Base-by-base conservation (phyloP, 176 grass and related monocot species). In the Elaeis guineensis region DNA sequence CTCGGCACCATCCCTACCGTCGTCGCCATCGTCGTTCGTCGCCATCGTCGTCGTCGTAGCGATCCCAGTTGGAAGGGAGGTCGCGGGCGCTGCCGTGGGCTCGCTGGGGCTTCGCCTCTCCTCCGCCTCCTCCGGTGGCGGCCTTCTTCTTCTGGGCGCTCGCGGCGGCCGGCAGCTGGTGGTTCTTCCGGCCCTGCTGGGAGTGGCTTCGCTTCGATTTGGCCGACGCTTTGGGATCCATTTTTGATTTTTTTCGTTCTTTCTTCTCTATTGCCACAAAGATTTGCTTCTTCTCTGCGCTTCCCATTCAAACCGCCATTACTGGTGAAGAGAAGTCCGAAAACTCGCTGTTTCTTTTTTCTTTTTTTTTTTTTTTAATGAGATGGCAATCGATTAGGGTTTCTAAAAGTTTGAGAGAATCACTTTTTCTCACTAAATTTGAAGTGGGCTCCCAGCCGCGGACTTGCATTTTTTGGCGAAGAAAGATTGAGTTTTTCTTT, bases 181-280 rank as follows among this genome's bases (percentile, higher is more conserved):
- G 84, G 59, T 63, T 52, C 24, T 71, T 74, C 16, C 92, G 92
- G 64, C 78, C 92, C 18, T 88, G 87, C 54, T 87, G 80, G 52
- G 92, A 88, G 58, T 97, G 81, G n/a, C 61, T 73, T 59, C 87
- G 77, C 84, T 92, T 97, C 73, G 87, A 89, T 78, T 82, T 97
- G 53, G 87, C 87, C 44, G 81, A 80, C 54, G 87, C 80, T 67
- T 97, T 97, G 54, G 93, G 93, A 69, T 97, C 93, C 87, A 98
- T 91, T 11, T 35, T 55, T 20, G 20, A 7, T 35, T 68, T 58
- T 76, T 17, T 21, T 21, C 44, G n/a, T 19, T 11, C 19, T 5
- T 56, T 67, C 57, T 8, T 17, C 24, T 25, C 39, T 17, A 8
- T 35, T 2, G 32, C 1, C 32, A 1, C 25, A 28, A 28, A 28